phyloP scores from a whole-genome alignment of 1,284 basidiomycete genomes.

The Fomitopsis palustris region DNA sequence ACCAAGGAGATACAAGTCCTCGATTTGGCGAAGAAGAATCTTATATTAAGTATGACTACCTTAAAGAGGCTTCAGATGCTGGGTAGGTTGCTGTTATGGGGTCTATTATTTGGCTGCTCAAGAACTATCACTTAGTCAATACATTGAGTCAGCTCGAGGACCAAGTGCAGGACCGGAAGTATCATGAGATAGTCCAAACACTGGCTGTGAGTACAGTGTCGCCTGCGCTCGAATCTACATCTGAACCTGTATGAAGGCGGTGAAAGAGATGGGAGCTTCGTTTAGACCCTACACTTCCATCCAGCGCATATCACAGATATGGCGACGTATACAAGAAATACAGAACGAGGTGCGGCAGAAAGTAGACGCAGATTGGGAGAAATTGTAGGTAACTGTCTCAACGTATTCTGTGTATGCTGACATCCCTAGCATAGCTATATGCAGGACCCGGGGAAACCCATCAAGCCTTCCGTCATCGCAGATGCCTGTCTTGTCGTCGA shows the following conservation, averaged over 20 bases:
- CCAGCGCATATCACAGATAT: conserved; percentile 72
- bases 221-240: neutral
- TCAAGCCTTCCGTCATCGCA: conserved; percentile 60
- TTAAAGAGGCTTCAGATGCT: conserved; percentile 93
- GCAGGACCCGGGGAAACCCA: conserved; percentile 68
- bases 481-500: conserved; percentile 86
- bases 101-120: neutral
- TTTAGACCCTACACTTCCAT: conserved; percentile 79
- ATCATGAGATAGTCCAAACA: conserved; percentile 81
- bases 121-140: conserved; percentile 53
- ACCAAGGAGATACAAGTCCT: conserved; percentile 96
- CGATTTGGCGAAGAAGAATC: conserved; percentile 93
- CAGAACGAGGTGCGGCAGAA: conserved; percentile 75
- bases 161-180: conserved; percentile 73
- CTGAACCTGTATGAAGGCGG: conserved; percentile 50
- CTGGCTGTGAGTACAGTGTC: conserved; percentile 54
- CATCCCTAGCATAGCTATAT: conserved; percentile 54
- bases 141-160: conserved; percentile 80
- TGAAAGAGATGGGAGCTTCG: conserved; percentile 77
- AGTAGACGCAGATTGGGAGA: conserved; percentile 87
- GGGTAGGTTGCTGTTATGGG: conserved; percentile 47
- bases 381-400: conserved; percentile 60
- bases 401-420: neutral
- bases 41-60: conserved; percentile 86
- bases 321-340: conserved; percentile 74